A percentile compares a stretch with the other conserved stretches of the same genome.
phyloP scores from a whole-genome alignment of 805 yeast species.

The Metschnikowia proteae region DNA sequence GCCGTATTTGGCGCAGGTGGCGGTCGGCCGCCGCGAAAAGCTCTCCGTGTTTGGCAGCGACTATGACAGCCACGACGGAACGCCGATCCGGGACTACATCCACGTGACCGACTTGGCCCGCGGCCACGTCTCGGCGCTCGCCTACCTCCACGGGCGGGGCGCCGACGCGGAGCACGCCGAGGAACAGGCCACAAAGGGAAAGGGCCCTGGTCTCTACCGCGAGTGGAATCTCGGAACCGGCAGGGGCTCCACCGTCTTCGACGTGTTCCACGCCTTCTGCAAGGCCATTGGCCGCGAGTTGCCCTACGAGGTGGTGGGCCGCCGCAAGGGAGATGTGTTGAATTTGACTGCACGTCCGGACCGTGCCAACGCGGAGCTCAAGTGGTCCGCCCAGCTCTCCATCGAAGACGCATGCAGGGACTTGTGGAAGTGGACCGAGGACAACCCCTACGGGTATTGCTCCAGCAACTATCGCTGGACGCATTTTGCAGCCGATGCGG shows the following conservation, averaged over 20 bases:
- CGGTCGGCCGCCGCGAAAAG: slow-evolving; percentile 64
- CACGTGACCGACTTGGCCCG: slow-evolving; percentile 77
- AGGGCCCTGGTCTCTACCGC: slow-evolving; percentile 43
- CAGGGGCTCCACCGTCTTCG: slow-evolving; percentile 72
- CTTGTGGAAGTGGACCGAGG: slow-evolving; percentile 73
- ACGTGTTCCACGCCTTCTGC: slow-evolving; percentile 62
- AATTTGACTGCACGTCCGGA: slow-evolving; percentile 68
- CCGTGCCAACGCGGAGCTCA: slow-evolving; percentile 62
- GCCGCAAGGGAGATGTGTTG: slow-evolving; percentile 75
- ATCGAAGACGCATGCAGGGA: slow-evolving; percentile 66
- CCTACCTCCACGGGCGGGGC: slow-evolving; percentile 42
- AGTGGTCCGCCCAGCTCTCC: slow-evolving; percentile 56
- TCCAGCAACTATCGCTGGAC: slow-evolving; percentile 33
- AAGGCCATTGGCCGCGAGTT: slow-evolving; percentile 60
- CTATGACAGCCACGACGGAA: slow-evolving; percentile 69
- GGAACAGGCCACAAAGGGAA: too few relatives aligned
- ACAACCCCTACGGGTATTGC: slow-evolving; percentile 62
- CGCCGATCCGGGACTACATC: slow-evolving; percentile 78
- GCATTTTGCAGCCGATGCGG: slow-evolving; percentile 17
- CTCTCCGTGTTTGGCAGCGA: slow-evolving; percentile 69
- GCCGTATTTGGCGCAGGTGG: slow-evolving; percentile 76
- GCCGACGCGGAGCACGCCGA: slow-evolving; percentile 22
- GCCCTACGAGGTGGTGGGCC: slow-evolving; percentile 60
- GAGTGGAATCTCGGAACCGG: slow-evolving; percentile 88
- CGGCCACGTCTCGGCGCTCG: slow-evolving; percentile 72